Conservation (phyloP, 1,284 basidiomycete genomes). For the Ustilago trichophora region DNA sequence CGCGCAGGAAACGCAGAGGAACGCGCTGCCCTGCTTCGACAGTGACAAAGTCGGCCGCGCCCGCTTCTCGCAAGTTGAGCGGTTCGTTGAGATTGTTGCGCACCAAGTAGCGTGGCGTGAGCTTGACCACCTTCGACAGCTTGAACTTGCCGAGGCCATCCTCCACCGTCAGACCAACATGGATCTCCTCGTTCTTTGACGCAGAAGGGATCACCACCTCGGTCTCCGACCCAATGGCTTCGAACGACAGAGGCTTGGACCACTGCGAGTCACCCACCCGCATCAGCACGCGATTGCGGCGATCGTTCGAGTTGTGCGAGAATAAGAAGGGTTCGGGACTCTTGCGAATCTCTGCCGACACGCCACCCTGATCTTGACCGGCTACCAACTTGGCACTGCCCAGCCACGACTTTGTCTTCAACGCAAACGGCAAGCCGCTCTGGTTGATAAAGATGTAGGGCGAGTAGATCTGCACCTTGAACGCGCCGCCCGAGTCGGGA, state of each 20-base stretch:
- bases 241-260: constrained; percentile 75
- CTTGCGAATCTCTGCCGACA: constrained; percentile 66
- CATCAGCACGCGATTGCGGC: constrained; percentile 85
- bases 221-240: constrained; percentile 89
- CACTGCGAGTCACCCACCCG: constrained; percentile 86
- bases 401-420: constrained; percentile 79
- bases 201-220: constrained; percentile 80
- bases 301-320: constrained; percentile 80
- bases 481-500: constrained; percentile 93
- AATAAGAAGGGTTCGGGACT: constrained; percentile 72
- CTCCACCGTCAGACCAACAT: constrained; percentile 88
- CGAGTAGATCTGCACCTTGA: constrained; percentile 95
- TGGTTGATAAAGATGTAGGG: constrained; percentile 95
- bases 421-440: constrained; percentile 83
- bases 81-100: constrained; percentile 80
- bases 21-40: constrained; percentile 71
- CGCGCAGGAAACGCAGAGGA: constrained; percentile 77
- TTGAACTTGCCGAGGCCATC: constrained; percentile 94
- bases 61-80: constrained; percentile 86
- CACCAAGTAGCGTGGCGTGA: constrained; percentile 89
- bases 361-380: constrained; percentile 72
- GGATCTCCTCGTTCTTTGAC: constrained; percentile 78
- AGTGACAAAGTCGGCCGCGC: constrained; percentile 70
- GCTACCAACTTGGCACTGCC: constrained; percentile 83
- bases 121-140: constrained; percentile 89